phyloP scores from a whole-genome alignment of 2,329 filamentous ascomycete genomes.

The Metarhizium robertsii region DNA sequence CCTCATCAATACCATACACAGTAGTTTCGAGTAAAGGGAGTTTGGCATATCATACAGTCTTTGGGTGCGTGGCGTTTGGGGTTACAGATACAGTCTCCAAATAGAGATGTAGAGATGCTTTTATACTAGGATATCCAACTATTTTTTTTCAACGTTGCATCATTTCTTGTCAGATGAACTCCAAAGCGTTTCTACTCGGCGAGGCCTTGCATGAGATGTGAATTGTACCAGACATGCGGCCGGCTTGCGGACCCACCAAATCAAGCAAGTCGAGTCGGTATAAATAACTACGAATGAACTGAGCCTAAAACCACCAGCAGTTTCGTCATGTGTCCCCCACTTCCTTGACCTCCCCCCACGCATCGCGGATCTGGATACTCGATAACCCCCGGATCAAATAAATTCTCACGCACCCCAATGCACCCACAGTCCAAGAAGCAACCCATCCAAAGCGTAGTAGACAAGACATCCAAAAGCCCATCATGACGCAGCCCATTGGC shows the following conservation, averaged over 20 bases:
- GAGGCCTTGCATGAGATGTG: neutral
- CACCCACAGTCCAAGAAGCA: too few species aligned
- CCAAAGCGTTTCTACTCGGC: too few species aligned
- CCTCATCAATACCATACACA: slow-evolving; percentile 5
- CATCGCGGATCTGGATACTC: too few species aligned
- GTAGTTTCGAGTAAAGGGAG: neutral
- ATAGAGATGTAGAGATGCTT: neutral
- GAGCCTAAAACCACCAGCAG: neutral
- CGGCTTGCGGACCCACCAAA: neutral
- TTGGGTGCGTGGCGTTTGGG: neutral
- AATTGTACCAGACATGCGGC: too few species aligned
- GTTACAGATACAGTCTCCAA: neutral
- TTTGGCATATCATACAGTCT: neutral
- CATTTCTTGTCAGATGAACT: too few species aligned
- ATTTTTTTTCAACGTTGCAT: neutral
- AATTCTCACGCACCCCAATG: too few species aligned
- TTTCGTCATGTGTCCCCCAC: too few species aligned
- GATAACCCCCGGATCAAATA: too few species aligned
- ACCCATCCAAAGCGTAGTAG: too few species aligned
- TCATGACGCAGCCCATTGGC: slow-evolving; percentile 23
- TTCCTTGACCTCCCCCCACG: too few species aligned
- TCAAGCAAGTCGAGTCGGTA: neutral
- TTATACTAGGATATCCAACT: neutral
- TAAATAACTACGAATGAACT: too few species aligned
- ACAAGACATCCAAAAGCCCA: neutral